phyloP scores from a whole-genome alignment of 2,329 filamentous ascomycete species.

The Aspergillus eucalypticola region DNA sequence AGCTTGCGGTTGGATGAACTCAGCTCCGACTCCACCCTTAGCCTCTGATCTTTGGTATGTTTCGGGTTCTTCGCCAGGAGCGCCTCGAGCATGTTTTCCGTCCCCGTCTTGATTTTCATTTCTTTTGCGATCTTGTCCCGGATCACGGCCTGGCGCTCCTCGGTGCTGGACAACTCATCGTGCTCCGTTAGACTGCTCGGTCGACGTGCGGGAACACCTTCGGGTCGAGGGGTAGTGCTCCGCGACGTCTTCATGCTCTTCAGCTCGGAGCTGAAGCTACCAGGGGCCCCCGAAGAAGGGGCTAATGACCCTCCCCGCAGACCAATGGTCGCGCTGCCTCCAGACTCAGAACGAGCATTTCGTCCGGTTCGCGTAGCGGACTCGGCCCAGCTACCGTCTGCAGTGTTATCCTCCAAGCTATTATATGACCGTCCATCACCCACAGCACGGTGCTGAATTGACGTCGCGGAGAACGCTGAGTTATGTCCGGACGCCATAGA shows the following conservation, averaged over 20 bases:
- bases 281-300: conserved; percentile 67
- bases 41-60: conserved; percentile 83
- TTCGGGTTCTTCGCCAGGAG: conserved; percentile 93
- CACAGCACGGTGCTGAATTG: conserved; percentile 42
- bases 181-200: conserved; percentile 58
- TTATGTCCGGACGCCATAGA: conserved; percentile 49
- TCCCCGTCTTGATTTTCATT: conserved; percentile 96
- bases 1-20: conserved; percentile 79
- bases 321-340: conserved; percentile 62
- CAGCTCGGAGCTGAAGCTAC: conserved; percentile 87
- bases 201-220: conserved; percentile 54
- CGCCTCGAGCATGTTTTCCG: conserved; percentile 95
- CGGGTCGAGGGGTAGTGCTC: conserved; percentile 59
- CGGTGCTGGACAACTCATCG: conserved; percentile 60
- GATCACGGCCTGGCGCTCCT: conserved; percentile 73
- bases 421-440: conserved; percentile 41
- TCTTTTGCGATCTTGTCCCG: conserved; percentile 89
- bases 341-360: conserved; percentile 56
- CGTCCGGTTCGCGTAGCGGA: conserved; percentile 32
- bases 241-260: conserved; percentile 68
- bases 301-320: conserved; percentile 68
- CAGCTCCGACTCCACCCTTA: conserved; percentile 81
- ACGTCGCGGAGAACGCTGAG: conserved; percentile 44
- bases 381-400: conserved; percentile 43
- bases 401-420: conserved; percentile 42